These are phyloP conservation scores for Penicillium macrosclerotiorum DNA, from an alignment of 495 filamentous ascomycete species.

Conservation along the genomic window DNA sequence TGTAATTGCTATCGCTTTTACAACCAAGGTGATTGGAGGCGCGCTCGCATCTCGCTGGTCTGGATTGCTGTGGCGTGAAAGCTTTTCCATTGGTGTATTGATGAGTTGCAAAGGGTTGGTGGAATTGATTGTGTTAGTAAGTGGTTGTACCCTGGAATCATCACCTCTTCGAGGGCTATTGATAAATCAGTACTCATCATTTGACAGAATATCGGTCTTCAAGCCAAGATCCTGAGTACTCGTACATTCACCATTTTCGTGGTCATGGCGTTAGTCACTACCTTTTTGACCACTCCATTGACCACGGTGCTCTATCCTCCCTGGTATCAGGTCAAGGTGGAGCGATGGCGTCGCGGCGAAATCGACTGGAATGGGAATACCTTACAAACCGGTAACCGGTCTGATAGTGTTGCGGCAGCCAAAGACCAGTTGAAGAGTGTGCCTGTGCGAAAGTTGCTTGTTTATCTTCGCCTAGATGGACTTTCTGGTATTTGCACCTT, in stretches of 20 bases:
- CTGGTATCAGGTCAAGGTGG: constrained; percentile 89
- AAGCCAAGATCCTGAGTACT: constrained; percentile 83
- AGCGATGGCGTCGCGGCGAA: constrained; percentile 85
- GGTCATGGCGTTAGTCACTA: constrained; percentile 94
- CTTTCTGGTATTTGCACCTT: constrained; percentile 84
- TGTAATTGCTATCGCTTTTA: constrained; percentile 79
- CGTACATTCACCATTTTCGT: constrained; percentile 97
- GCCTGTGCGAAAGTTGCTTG: constrained; percentile 49
- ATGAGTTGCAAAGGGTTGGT: constrained; percentile 99
- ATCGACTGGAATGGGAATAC: constrained; percentile 88
- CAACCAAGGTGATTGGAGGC: constrained; percentile 82
- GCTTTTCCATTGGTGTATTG: constrained; percentile 82
- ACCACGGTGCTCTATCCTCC: constrained; percentile 76
- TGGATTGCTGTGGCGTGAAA: constrained; percentile 90
- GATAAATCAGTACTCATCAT: no score
- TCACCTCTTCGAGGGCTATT: no score
- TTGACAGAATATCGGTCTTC: constrained; percentile 83
- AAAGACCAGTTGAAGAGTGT: constrained; percentile 40
- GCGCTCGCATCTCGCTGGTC: constrained; percentile 73
- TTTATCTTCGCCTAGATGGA: constrained; percentile 84
- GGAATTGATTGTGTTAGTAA: constrained; percentile 90
- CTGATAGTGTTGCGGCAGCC: constrained; percentile 36
- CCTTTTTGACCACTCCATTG: constrained; percentile 85
- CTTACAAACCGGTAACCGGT: constrained; percentile 37
- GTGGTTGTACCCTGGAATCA: constrained; percentile 22